These are phyloP conservation scores for Grammothele lineata DNA, from an alignment of 768 basidiomycete genomes.

Conservation along the genomic window DNA sequence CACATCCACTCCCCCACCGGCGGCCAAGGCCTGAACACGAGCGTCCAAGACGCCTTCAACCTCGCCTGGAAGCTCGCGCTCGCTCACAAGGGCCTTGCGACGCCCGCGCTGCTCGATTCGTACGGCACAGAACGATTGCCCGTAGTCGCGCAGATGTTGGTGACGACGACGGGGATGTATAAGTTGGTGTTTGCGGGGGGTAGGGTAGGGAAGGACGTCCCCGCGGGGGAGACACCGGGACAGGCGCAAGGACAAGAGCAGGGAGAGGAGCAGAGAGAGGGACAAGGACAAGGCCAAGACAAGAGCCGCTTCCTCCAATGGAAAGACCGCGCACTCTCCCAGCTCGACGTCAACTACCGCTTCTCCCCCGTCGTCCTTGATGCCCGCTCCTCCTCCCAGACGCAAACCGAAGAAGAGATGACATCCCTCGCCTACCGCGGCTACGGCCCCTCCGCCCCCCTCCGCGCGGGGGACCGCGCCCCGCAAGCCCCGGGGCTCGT, in stretches of 20 bases:
- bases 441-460: constrained; percentile 8
- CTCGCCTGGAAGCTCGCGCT: constrained; percentile 30
- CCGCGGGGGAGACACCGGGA: too few species aligned
- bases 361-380: constrained; percentile 46
- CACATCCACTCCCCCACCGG: constrained; percentile 44
- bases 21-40: constrained; percentile 36
- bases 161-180: too few species aligned
- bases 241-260: too few species aligned
- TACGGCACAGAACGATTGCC: constrained; percentile 29
- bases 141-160: constrained; percentile 28
- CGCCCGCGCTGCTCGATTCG: constrained; percentile 22
- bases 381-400: constrained; percentile 20
- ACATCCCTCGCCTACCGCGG: constrained; percentile 17
- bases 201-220: too few species aligned
- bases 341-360: constrained; percentile 52
- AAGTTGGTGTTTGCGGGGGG: too few species aligned
- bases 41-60: constrained; percentile 28
- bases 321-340: constrained; percentile 22
- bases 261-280: too few species aligned
- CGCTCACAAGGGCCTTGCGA: constrained; percentile 23
- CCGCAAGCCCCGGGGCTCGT: too few species aligned
- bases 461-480: constrained; percentile 42
- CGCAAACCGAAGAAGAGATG: constrained; percentile 13
- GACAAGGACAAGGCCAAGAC: too few species aligned
- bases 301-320: neutral